Conservation (phyloP, 148 eudicot species). For the Fallopia convolvulus region DNA sequence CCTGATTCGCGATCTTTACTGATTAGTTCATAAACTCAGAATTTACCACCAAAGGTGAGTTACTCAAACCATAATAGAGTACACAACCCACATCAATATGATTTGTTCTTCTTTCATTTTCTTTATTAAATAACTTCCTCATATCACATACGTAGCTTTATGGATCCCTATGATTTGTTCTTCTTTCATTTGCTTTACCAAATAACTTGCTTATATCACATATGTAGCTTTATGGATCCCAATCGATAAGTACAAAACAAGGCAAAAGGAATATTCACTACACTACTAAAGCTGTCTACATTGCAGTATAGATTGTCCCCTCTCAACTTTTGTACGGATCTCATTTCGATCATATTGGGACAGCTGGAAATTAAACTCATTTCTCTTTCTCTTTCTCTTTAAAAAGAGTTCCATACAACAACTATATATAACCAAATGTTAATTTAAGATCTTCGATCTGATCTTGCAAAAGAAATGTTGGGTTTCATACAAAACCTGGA, state of each 20-base stretch:
- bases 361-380: neutral
- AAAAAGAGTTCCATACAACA: neutral
- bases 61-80: no score
- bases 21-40: no score
- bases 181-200: neutral
- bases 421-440: neutral
- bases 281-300: neutral
- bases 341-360: neutral
- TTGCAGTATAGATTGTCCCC: slow-evolving; percentile 8
- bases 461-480: neutral
- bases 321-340: slow-evolving; percentile 8
- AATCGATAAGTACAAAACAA: slow-evolving; percentile 1
- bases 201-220: neutral
- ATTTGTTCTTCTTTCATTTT: no score
- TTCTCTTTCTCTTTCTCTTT: neutral
- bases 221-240: neutral
- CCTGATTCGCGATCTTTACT: no score
- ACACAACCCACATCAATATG: no score
- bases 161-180: neutral
- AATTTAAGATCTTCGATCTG: neutral
- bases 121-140: no score
- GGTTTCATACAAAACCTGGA: neutral
- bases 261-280: slow-evolving; percentile 10
- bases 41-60: no score
- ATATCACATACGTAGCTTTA: no score